A percentile compares a stretch with the other conserved stretches of the same genome.
phyloP scores from a whole-genome alignment of 495 filamentous ascomycete genomes.

The Hypoxylon fragiforme region DNA sequence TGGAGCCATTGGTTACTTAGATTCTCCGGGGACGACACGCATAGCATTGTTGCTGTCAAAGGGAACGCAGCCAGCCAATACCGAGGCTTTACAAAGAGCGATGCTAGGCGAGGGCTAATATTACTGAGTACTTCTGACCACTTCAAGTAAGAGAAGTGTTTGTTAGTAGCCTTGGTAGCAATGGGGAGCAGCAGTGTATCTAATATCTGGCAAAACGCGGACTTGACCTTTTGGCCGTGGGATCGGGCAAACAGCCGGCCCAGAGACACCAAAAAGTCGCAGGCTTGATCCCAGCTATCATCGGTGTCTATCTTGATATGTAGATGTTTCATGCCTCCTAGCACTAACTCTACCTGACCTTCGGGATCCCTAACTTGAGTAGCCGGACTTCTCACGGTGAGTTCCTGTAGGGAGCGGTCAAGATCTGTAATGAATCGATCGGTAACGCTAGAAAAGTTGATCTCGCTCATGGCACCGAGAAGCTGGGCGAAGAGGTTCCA shows the following conservation, averaged over 20 bases:
- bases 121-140: slow-evolving; percentile 84
- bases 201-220: slow-evolving; percentile 89
- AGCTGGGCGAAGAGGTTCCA: slow-evolving; percentile 93
- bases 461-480: slow-evolving; percentile 90
- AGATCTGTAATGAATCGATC: slow-evolving; percentile 81
- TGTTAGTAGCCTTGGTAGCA: slow-evolving; percentile 71
- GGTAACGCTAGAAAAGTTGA: slow-evolving; percentile 82
- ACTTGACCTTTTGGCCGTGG: slow-evolving; percentile 85
- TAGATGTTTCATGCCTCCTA: slow-evolving; percentile 89
- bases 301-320: slow-evolving; percentile 70
- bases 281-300: slow-evolving; percentile 81
- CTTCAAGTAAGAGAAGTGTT: slow-evolving; percentile 72
- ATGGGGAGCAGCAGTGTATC: slow-evolving; percentile 87
- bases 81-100: slow-evolving; percentile 86
- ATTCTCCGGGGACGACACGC: slow-evolving; percentile 80
- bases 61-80: slow-evolving; percentile 90
- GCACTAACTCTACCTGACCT: slow-evolving; percentile 76
- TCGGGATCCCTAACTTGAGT: slow-evolving; percentile 67
- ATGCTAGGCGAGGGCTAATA: slow-evolving; percentile 71
- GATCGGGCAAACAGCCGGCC: slow-evolving; percentile 80
- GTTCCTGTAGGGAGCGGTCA: slow-evolving; percentile 71
- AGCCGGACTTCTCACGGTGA: slow-evolving; percentile 63
- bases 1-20: slow-evolving; percentile 86
- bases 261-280: slow-evolving; percentile 80
- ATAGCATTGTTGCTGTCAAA: slow-evolving; percentile 79